Conservation (phyloP, 345 rosid genomes). For the Lepidium didymum region DNA sequence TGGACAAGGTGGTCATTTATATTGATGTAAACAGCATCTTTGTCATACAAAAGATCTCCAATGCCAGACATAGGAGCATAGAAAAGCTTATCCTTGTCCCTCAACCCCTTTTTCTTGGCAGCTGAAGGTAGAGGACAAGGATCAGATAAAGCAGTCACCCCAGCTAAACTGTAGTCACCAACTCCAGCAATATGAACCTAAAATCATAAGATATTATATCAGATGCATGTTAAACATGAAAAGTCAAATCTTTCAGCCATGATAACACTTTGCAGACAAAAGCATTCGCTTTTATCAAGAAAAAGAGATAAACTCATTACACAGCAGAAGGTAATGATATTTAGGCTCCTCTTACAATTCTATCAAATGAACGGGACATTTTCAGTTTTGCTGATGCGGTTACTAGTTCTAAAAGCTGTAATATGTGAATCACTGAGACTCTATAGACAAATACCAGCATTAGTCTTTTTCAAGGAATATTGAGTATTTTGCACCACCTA, state of each 20-base stretch:
- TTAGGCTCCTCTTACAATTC: neutral
- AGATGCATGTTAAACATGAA: slow-evolving; percentile 2
- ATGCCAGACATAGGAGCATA: slow-evolving; percentile 98
- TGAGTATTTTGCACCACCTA: neutral
- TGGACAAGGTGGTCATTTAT: slow-evolving; percentile 88
- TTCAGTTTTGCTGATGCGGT: neutral
- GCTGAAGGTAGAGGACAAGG: slow-evolving; percentile 97
- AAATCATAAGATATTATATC: slow-evolving; percentile 2
- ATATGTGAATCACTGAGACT: neutral
- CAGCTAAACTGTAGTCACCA: slow-evolving; percentile 80
- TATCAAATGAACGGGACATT: neutral
- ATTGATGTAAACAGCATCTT: slow-evolving; percentile 96
- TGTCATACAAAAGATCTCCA: slow-evolving; percentile 91
- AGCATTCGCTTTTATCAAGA: slow-evolving; percentile 1
- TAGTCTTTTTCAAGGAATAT: neutral
- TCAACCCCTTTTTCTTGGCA: slow-evolving; percentile 77
- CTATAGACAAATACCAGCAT: neutral
- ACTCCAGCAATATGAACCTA: slow-evolving; percentile 99
- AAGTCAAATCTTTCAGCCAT: slow-evolving; percentile 7
- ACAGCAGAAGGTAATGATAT: neutral
- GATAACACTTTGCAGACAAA: neutral
- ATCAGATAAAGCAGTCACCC: slow-evolving; percentile 72
- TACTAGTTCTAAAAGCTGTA: neutral
- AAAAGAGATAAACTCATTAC: neutral
- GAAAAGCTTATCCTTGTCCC: slow-evolving; percentile 84